Evolutionary conservation across 2,329 filamentous ascomycete genomes (phyloP), one percentile per base, ranked within the genome.

Genomic region (Fusarium begoniae): DNA sequence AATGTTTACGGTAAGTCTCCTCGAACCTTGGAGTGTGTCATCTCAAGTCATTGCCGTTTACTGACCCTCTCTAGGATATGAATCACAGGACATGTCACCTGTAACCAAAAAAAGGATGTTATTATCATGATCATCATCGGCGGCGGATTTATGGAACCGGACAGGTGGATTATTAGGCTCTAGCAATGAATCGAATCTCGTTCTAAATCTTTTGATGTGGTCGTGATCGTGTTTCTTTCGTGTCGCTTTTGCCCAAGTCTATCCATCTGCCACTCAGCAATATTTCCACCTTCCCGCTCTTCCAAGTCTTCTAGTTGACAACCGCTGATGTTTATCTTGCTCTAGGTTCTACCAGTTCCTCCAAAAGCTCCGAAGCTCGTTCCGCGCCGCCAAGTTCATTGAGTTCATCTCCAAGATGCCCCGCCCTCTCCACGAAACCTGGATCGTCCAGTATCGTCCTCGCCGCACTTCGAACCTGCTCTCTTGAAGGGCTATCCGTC

Each of bases 401-500:
- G 22, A 82, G 59, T 50, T 82, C 79, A 5, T 77, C 63, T 2
- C 79, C 77, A 22, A 81, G 48, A 8, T 55, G 56, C 6, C 63
- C 73, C 7, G 78, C 80, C 30, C 69, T 78, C 26, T 71, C 57
- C n/a, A 20, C 40, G 47, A 77, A 81, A 5, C 66, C 65, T 3
- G 45, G 22, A 17, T 80, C 75, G 2, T 51, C 62, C n/a, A 82
- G 59, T 44, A 82, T 78, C 18, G 28, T 54, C 32, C 70, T 69
- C 8, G 77, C 78, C 1, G 81, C 81, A 9, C 54, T 43, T 47
- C 67, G 63, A 24, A 83, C 75, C 47, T 79, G 73, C 9, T 70
- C 58, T 1, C 61, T 75, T 3, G 77, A 77, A 3, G 82, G 82
- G 5, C 51, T 81, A 22, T 83, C 81, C 15, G 82, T 83, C 72